A percentile compares a stretch with the other conserved stretches of the same genome.
Evolutionary conservation across 441 rosid genomes (phyloP).

Genomic region (Arabidopsis lyrata): DNA sequence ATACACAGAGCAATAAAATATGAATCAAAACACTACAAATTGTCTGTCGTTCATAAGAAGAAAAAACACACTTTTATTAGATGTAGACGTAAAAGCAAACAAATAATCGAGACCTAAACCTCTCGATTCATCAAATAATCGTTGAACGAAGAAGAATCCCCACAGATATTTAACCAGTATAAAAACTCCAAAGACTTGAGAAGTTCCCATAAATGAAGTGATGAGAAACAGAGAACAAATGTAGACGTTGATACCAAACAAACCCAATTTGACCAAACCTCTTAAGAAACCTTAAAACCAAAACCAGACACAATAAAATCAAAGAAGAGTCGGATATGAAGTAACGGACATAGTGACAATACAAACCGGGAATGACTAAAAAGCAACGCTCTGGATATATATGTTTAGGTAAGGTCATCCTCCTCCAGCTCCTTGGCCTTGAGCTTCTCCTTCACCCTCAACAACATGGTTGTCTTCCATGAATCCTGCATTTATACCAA

Average conservation of each 20-base stretch:
- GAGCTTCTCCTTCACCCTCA: constrained; percentile 98
- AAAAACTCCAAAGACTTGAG: constrained; percentile 22
- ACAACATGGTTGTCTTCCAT: constrained; percentile 94
- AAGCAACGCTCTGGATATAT: constrained; percentile 29
- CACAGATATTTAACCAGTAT: not conserved
- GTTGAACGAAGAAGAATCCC: constrained; percentile 1
- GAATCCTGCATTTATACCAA: constrained; percentile 63
- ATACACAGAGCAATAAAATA: not conserved
- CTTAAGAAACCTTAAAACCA: constrained; percentile 27
- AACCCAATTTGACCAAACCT: constrained; percentile 37
- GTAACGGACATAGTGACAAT: constrained; percentile 33
- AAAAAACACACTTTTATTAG: constrained; percentile 5
- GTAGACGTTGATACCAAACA: constrained; percentile 34
- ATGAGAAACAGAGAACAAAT: constrained; percentile 19
- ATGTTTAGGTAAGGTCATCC: constrained; percentile 85
- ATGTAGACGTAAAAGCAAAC: not conserved
- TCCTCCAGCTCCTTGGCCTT: constrained; percentile 94
- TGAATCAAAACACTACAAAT: not conserved
- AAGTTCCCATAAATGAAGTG: constrained; percentile 29
- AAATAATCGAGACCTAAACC: not conserved
- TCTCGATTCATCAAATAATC: constrained; percentile 10
- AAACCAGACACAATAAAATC: constrained; percentile 38
- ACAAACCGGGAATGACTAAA: constrained; percentile 41
- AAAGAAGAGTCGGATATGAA: constrained; percentile 32
- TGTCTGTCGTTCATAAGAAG: not conserved